Base-by-base conservation (phyloP, 495 filamentous ascomycete species). In the Penicillium riverlandense region DNA sequence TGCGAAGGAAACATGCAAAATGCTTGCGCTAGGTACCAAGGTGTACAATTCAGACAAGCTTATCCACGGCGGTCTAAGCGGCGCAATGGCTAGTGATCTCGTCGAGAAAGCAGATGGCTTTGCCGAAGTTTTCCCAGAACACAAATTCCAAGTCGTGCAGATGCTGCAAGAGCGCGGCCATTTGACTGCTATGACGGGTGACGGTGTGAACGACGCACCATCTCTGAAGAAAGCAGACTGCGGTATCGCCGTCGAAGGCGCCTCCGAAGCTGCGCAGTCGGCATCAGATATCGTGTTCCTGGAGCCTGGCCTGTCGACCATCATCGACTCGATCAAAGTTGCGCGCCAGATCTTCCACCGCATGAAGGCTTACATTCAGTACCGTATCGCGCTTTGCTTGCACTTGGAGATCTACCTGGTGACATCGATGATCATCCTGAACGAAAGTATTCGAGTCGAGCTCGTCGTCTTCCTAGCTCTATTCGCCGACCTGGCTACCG, bases 121-220 rank as follows among this genome's bases (percentile, higher is more conserved):
- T 61, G 82, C 75, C 8, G 90, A 96, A 67, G 90, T 96, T 35
- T 96, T 95, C 76, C 90, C 90, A 44, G 88, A 96, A 69, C 90
- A 96, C 74, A 96, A 96, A 76, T 95, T 91, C 69, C 90, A 95
- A 53, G 90, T 96, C 58, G 90, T 96, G 52, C 86, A 95, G 67
- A 94, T 95, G 71, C 82, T 96, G 28, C 90, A 96, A 69, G 86
- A 95, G 70, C 86, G 90, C 75, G 90, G 90, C 54, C 91, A 95
- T 75, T 75, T 96, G 34, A 90, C 94, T 66, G 90, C 90, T 55
- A 96, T 96, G 90, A 96, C 90, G 68, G 90, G 90, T 71, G 90
- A 96, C 59, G 90, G 90, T 78, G 90, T 96, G 63, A 96, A 96
- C 68, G 90, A 96, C 69, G 90, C 90, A 39, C 90, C 90, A 29